phyloP scores from a whole-genome alignment of 768 basidiomycete genomes.

The Tylopilus sp. region DNA sequence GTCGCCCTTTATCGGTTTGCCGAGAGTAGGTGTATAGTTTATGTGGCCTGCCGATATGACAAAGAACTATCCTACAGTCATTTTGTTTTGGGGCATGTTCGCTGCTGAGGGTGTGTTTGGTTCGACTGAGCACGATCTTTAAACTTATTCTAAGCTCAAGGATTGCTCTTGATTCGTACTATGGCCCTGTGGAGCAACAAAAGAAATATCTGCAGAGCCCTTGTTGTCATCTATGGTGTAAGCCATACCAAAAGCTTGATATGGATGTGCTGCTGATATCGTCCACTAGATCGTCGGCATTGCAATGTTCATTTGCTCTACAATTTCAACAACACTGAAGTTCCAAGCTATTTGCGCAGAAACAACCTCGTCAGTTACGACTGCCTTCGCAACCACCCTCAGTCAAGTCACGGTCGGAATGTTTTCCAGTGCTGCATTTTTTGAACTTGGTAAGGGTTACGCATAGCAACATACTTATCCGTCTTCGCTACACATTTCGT shows the following conservation, averaged over 20 bases:
- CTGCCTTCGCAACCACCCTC: neutral
- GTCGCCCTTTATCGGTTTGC: constrained; percentile 6
- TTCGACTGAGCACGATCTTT: neutral
- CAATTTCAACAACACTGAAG: constrained; percentile 1
- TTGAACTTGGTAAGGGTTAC: constrained; percentile 9
- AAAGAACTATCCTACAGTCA: neutral
- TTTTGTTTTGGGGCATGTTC: constrained; percentile 5
- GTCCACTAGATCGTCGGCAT: neutral
- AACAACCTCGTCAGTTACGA: constrained; percentile 1
- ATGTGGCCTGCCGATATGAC: neutral
- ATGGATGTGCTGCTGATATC: neutral
- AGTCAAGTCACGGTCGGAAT: constrained; percentile 5
- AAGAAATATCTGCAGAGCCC: neutral
- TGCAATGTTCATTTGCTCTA: constrained; percentile 5
- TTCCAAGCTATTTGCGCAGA: constrained; percentile 5
- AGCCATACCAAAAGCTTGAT: neutral
- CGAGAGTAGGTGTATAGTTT: neutral
- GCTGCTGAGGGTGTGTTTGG: constrained; percentile 6
- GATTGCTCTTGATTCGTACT: constrained; percentile 12
- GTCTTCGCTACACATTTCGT: neutral
- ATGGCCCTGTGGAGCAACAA: constrained; percentile 6
- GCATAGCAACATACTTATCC: neutral
- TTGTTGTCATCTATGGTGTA: neutral
- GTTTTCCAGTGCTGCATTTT: constrained; percentile 10
- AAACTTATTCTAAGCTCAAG: neutral